Conservation (phyloP, 441 rosid genomes). For the Erodium texanum region DNA sequence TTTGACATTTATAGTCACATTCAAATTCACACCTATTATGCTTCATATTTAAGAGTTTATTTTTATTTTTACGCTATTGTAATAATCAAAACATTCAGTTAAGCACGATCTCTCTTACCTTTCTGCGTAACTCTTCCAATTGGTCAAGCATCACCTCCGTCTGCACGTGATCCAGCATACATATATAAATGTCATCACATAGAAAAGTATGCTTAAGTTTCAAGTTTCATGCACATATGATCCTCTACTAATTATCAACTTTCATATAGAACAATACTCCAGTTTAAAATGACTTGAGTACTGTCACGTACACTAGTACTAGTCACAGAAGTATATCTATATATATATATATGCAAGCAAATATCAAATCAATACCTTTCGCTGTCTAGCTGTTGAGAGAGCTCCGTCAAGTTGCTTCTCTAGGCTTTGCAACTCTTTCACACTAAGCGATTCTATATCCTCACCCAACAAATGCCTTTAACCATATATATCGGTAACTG, state of each 20-base stretch:
- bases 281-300: no score
- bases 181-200: no score
- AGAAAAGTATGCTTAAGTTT: neutral
- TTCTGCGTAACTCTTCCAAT: neutral
- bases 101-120: neutral
- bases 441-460: neutral
- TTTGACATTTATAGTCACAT: neutral
- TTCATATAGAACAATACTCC: no score
- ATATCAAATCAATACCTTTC: neutral
- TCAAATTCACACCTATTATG: no score
- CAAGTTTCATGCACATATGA: neutral
- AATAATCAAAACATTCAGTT: no score
- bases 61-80: no score
- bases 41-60: no score
- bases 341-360: no score
- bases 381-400: neutral
- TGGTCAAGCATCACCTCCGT: neutral
- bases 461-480: neutral
- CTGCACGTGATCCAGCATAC: neutral
- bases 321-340: no score
- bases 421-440: neutral
- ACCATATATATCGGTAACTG: no score
- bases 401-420: neutral
- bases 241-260: no score
- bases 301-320: no score